Conservation (phyloP, 331 rosid genomes). For the Quercus tomentella region DNA sequence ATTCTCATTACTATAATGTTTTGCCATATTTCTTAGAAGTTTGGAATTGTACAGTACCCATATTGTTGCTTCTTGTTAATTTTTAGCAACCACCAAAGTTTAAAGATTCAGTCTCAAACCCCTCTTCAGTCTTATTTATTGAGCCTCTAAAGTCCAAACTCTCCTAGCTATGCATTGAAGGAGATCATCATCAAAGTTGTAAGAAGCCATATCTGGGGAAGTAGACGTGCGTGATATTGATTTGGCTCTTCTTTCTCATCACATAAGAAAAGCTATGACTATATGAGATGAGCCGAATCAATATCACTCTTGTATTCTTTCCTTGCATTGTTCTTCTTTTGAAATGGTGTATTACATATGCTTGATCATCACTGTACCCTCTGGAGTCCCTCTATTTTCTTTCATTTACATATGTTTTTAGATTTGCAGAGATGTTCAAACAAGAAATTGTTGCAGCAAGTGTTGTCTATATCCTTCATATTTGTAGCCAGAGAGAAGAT, state of each 20-base stretch:
- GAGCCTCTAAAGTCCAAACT: background rate
- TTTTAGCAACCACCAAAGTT: no score
- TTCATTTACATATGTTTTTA: background rate
- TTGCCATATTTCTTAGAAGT: background rate
- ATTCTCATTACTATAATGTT: conserved; percentile 24
- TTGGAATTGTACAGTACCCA: no score
- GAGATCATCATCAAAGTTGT: background rate
- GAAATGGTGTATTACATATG: background rate
- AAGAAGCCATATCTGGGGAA: conserved; percentile 31
- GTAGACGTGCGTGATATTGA: conserved; percentile 70
- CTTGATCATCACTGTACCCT: background rate
- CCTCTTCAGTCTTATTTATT: conserved; percentile 27
- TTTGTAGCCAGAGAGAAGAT: background rate
- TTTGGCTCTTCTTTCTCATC: conserved; percentile 40
- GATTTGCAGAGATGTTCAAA: no score
- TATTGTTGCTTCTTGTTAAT: no score
- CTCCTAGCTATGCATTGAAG: background rate
- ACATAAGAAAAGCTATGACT: background rate
- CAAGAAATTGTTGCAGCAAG: no score
- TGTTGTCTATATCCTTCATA: no score
- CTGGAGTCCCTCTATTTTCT: background rate
- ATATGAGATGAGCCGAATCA: conserved; percentile 64
- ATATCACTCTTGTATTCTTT: conserved; percentile 70
- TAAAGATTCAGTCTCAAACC: background rate
- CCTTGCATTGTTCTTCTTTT: background rate